Conservation (phyloP, 345 rosid species). For the Eucalyptus fibrosa region DNA sequence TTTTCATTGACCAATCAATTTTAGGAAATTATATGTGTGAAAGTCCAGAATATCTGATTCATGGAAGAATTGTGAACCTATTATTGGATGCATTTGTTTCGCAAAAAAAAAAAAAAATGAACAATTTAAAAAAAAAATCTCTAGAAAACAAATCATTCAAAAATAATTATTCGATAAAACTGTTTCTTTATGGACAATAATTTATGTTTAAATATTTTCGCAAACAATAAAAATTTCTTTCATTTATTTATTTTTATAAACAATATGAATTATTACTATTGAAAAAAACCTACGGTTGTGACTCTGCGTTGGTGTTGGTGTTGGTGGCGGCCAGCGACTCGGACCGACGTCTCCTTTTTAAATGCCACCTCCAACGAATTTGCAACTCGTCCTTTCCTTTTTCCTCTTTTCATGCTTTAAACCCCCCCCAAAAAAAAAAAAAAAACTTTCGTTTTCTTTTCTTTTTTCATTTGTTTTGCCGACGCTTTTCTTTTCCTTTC, state of each 20-base stretch:
- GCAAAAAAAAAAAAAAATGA: not conserved
- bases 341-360: not conserved
- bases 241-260: not conserved
- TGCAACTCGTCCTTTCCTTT: not conserved
- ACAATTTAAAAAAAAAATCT: rapidly evolving
- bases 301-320: not conserved
- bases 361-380: not conserved
- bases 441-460: not conserved
- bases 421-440: no score
- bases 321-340: not conserved
- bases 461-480: not conserved
- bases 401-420: not conserved
- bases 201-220: not conserved
- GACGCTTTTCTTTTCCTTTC: not conserved
- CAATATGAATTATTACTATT: not conserved
- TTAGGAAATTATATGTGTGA: not conserved
- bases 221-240: not conserved
- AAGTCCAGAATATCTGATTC: not conserved
- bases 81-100: not conserved
- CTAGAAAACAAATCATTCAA: no score
- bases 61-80: not conserved
- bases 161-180: not conserved
- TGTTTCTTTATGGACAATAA: rapidly evolving
- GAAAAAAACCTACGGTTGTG: not conserved
- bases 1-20: not conserved